Evolutionary conservation across 352 stramenopile genomes (phyloP), one percentile per base, ranked within the genome.

Genomic region (Phytophthora melonis): DNA sequence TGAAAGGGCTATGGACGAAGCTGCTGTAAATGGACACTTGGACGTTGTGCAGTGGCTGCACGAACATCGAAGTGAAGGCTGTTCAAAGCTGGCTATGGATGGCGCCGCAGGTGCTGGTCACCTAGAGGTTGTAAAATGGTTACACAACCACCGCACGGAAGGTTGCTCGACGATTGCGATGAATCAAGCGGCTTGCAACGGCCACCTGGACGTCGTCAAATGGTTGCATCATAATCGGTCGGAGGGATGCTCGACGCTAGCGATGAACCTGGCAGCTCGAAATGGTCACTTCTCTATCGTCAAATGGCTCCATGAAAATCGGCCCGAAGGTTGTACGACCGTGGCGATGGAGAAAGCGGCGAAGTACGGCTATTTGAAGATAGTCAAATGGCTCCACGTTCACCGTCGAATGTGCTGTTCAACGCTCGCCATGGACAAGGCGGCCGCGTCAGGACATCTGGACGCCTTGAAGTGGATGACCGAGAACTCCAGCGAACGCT

Each of bases 31-130:
- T 34, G 64, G 64, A 0, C 58, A 63, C 23, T 23, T 74, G 3
- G 55, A 59, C 16, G 30, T 78, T n/a, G 55, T 74, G 14, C 56
- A 67, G 23, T 77, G 60, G 54, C 25, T 78, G 19, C 66, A 78
- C 18, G 32, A 68, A 14, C 45, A 79, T 18, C 66, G 67, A 11
- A 70, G 30, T 1, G 66, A 72, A 55, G 66, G 61, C 7, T 75
- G 67, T 43, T 66, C 57, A 2, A 67, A 5, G 9, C 0, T 47
- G 11, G 66, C 66, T 10, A 75, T 77, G 65, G 53, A 74, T 59
- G 43, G 19, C 9, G 64, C 64, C 39, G 70, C 70, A 19, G 54
- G 50, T 3, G 34, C 19, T 0, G 70, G 70, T 1, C 21, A 64
- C 39, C n/a, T 70, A 21, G 43, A 66, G 14, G 18, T 74, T 32